phyloP scores from a whole-genome alignment of 176 grass and related monocot species.

The Pontederia paniculata region DNA sequence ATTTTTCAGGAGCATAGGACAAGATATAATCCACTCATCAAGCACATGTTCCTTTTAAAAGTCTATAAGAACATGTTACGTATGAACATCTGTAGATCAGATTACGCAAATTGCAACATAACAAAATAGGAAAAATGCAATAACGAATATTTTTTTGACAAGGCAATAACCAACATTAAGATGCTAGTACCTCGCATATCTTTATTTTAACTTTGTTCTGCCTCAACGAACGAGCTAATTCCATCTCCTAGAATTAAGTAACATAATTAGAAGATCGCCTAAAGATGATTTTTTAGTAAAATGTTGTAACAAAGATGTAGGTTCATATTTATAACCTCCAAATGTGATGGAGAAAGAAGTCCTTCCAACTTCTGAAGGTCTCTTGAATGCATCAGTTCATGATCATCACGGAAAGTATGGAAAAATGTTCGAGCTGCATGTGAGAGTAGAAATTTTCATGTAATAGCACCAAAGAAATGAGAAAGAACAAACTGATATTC shows the following conservation, averaged over 20 bases:
- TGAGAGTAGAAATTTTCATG: constrained; percentile 9
- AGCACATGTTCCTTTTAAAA: too few relatives aligned
- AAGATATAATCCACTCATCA: too few relatives aligned
- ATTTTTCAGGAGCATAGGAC: too few relatives aligned
- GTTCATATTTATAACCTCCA: constrained; percentile 43
- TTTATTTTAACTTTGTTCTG: constrained; percentile 90
- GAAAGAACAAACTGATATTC: constrained; percentile 5
- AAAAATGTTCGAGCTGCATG: constrained; percentile 78
- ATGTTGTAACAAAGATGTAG: constrained; percentile 3
- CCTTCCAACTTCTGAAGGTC: constrained; percentile 95
- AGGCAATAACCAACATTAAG: too few relatives aligned
- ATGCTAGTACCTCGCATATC: constrained; percentile 71
- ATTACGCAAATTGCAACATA: constrained; percentile 1
- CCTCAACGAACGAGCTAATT: constrained; percentile 64
- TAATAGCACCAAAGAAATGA: constrained; percentile 8
- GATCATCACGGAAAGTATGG: constrained; percentile 72
- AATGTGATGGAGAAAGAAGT: constrained; percentile 79
- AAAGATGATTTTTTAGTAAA: not conserved
- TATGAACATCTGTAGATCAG: not conserved
- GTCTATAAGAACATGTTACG: too few relatives aligned
- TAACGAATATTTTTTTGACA: constrained; percentile 14
- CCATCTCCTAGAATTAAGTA: constrained; percentile 61
- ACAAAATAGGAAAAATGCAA: constrained; percentile 12
- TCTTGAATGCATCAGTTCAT: constrained; percentile 81
- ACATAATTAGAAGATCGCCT: not conserved